Conservation (phyloP, 2,329 filamentous ascomycete genomes). For the Byssochlamys sp. region DNA sequence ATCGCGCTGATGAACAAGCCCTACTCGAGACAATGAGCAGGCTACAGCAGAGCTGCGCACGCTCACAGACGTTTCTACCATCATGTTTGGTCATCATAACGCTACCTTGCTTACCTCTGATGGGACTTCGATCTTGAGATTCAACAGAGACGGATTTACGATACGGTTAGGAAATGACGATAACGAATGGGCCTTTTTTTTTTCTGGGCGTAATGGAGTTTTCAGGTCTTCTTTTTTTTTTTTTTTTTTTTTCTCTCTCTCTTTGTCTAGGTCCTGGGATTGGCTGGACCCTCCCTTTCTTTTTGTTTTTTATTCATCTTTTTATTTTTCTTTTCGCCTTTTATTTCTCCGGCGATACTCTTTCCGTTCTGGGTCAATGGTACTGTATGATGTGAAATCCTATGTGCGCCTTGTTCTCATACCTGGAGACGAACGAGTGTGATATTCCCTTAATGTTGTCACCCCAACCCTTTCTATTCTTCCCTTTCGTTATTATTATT, state of each 20-base stretch:
- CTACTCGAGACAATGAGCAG: constrained; percentile 56
- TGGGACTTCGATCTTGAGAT: not conserved
- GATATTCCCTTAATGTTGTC: not conserved
- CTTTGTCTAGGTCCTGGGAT: constrained; percentile 1
- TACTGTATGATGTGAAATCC: not conserved
- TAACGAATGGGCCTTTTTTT: not conserved
- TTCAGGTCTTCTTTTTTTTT: not conserved
- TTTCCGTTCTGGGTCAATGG: not conserved
- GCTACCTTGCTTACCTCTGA: not conserved
- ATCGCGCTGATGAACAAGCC: constrained; percentile 94
- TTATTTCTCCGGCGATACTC: not conserved
- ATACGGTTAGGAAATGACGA: not conserved
- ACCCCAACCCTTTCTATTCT: constrained; percentile 5
- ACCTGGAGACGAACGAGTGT: not conserved
- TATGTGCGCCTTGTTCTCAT: not conserved
- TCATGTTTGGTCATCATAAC: not conserved
- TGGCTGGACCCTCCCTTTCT: constrained; percentile 1
- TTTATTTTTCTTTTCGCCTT: not conserved
- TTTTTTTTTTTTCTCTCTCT: not conserved
- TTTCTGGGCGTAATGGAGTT: not conserved
- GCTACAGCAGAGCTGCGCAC: not conserved
- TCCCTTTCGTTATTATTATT: constrained; percentile 10
- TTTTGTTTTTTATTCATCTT: constrained; percentile 4
- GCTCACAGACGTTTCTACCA: not conserved
- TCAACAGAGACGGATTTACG: not conserved